These are phyloP conservation scores for Dactylellina drechsleri DNA, from an alignment of 2,329 filamentous ascomycete genomes.

Conservation along the genomic window DNA sequence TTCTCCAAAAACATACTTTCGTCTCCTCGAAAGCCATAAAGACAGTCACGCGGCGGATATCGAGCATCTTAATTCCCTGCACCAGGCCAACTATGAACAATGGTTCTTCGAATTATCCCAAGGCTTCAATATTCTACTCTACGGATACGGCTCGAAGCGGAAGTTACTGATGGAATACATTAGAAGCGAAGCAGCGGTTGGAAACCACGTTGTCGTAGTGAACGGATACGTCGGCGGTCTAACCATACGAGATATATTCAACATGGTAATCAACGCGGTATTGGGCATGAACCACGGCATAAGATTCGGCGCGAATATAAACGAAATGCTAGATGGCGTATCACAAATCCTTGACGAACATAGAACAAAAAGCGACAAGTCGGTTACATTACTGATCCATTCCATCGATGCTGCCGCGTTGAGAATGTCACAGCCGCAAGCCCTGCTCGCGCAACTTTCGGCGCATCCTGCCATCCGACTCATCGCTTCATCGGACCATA, in stretches of 20 bases:
- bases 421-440: constrained; percentile 75
- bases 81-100: constrained; percentile 84
- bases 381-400: constrained; percentile 79
- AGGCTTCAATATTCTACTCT: constrained; percentile 87
- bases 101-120: constrained; percentile 91
- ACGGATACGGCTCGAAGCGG: constrained; percentile 91
- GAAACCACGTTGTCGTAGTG: constrained; percentile 73
- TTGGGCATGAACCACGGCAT: constrained; percentile 61
- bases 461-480: constrained; percentile 77
- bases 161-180: constrained; percentile 75
- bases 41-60: constrained; percentile 78
- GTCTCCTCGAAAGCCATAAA: constrained; percentile 70
- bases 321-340: constrained; percentile 58
- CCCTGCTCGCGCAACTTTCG: constrained; percentile 79
- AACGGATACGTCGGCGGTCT: constrained; percentile 82
- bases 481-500: constrained; percentile 84
- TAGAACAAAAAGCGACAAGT: constrained; percentile 66
- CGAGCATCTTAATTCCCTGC: constrained; percentile 76
- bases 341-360: constrained; percentile 70
- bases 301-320: constrained; percentile 61
- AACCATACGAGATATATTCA: constrained; percentile 75
- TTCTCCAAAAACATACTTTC: constrained; percentile 92
- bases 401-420: constrained; percentile 84
- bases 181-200: constrained; percentile 72
- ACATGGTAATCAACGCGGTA: constrained; percentile 74